Evolutionary conservation across 441 rosid genomes (phyloP).

Genomic region (Populus hybrid): DNA sequence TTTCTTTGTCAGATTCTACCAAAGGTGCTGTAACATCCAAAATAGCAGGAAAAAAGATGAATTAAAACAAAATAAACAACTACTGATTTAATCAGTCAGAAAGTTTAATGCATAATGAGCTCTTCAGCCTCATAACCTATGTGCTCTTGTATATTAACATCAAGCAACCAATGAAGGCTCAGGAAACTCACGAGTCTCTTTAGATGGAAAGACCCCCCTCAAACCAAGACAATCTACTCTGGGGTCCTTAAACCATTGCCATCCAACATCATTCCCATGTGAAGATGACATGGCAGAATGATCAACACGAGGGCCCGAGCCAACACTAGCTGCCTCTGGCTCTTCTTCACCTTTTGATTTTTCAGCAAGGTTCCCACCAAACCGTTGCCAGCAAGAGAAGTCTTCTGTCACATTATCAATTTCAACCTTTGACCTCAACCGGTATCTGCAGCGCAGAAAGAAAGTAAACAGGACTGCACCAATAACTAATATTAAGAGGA

Average conservation of each 20-base stretch:
- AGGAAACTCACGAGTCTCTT: slow-evolving; percentile 51
- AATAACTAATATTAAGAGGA: background rate
- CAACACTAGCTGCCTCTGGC: slow-evolving; percentile 64
- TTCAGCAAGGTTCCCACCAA: slow-evolving; percentile 42
- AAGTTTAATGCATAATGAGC: background rate
- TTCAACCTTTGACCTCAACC: slow-evolving; percentile 85
- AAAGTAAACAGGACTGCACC: background rate
- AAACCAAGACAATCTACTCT: slow-evolving; percentile 80
- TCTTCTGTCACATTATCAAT: slow-evolving; percentile 70
- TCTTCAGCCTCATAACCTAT: background rate
- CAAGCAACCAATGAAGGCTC: slow-evolving; percentile 5
- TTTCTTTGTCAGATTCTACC: slow-evolving; percentile 78
- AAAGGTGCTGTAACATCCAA: slow-evolving; percentile 62
- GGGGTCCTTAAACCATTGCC: slow-evolving; percentile 93
- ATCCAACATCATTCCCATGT: slow-evolving; percentile 53
- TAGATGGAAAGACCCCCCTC: slow-evolving; percentile 67
- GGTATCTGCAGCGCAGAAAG: slow-evolving; percentile 51
- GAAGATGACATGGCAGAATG: slow-evolving; percentile 52
- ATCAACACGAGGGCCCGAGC: slow-evolving; percentile 68
- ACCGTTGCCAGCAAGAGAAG: slow-evolving; percentile 84
- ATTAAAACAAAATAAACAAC: slow-evolving; percentile 9
- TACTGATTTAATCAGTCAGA: background rate
- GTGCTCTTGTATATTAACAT: background rate
- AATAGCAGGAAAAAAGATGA: background rate
- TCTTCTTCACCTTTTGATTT: slow-evolving; percentile 40